Conservation (phyloP, 208 protist species). For the Porcisia hertigi region DNA sequence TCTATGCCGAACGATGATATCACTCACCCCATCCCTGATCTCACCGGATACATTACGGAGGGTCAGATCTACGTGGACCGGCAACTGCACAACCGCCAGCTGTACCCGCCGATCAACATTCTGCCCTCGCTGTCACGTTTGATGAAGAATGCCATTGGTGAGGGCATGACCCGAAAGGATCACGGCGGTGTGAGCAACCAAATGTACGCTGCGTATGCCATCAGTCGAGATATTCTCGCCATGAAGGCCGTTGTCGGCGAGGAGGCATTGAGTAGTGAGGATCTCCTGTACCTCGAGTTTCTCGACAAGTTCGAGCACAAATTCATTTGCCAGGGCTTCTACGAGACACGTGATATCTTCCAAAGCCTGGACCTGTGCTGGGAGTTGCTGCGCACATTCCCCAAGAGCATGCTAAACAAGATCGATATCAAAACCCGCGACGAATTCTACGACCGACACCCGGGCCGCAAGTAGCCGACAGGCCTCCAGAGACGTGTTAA, state of each 20-base stretch:
- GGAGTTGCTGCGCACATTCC: conserved; percentile 98
- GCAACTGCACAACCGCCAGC: conserved; percentile 98
- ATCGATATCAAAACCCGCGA: conserved; percentile 96
- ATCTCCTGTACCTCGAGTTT: conserved; percentile 99
- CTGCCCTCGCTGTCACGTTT: conserved; percentile 99
- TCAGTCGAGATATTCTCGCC: conserved; percentile 98
- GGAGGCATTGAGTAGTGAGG: conserved; percentile 98
- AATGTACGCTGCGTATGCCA: conserved; percentile 99
- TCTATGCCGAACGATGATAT: conserved; percentile 99
- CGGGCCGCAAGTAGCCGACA: conserved; percentile 29
- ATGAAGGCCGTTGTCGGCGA: conserved; percentile 99
- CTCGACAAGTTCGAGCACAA: conserved; percentile 99
- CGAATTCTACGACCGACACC: conserved; percentile 93
- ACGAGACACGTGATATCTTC: conserved; percentile 98
- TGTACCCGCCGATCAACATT: conserved; percentile 99
- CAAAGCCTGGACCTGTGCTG: conserved; percentile 99
- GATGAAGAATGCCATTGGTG: conserved; percentile 99
- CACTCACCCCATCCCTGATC: conserved; percentile 99
- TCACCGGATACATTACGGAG: conserved; percentile 99
- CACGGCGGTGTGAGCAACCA: conserved; percentile 99
- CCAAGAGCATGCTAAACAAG: conserved; percentile 97
- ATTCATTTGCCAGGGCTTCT: conserved; percentile 98
- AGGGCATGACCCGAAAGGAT: conserved; percentile 99
- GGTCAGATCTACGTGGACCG: conserved; percentile 99
- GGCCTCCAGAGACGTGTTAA: neutral